These are phyloP conservation scores for Apiospora marii DNA, from an alignment of 2,329 filamentous ascomycete species.

Conservation along the genomic window DNA sequence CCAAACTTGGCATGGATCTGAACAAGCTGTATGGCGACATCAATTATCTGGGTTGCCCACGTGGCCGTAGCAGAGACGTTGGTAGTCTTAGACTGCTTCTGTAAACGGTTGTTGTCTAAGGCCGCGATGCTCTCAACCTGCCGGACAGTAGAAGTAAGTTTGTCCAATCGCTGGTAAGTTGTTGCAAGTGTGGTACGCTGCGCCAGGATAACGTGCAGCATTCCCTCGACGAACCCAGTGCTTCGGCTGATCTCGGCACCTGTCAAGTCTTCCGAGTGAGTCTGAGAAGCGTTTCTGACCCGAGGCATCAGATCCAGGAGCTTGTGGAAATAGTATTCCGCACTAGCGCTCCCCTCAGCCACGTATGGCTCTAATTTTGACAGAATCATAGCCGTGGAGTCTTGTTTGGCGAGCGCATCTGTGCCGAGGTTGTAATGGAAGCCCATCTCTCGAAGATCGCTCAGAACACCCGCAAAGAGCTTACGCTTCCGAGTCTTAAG, in stretches of 20 bases:
- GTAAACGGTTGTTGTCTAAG: slow-evolving; percentile 33
- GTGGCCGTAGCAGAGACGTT: slow-evolving; percentile 43
- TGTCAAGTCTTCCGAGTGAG: slow-evolving; percentile 87
- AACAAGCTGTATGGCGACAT: slow-evolving; percentile 67
- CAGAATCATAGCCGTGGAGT: slow-evolving; percentile 74
- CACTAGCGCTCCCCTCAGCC: slow-evolving; percentile 46
- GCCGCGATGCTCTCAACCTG: slow-evolving; percentile 47
- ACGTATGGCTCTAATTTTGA: slow-evolving; percentile 59
- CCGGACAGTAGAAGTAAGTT: slow-evolving; percentile 47
- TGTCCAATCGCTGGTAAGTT: slow-evolving; percentile 46
- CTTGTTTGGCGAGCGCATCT: slow-evolving; percentile 76
- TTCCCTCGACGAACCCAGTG: slow-evolving; percentile 85
- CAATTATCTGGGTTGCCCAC: slow-evolving; percentile 77
- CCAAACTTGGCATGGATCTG: slow-evolving; percentile 73
- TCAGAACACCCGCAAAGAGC: slow-evolving; percentile 87
- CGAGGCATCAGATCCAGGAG: slow-evolving; percentile 76
- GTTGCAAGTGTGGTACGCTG: slow-evolving; percentile 63
- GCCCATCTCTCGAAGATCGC: slow-evolving; percentile 86
- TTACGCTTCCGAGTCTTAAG: slow-evolving; percentile 91
- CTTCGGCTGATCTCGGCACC: slow-evolving; percentile 81
- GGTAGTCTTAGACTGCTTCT: slow-evolving; percentile 28
- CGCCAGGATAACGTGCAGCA: slow-evolving; percentile 70
- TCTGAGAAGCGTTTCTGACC: slow-evolving; percentile 70
- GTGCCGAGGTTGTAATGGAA: slow-evolving; percentile 83
- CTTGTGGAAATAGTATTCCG: slow-evolving; percentile 81